Evolutionary conservation across 1,139 yeast genomes (phyloP).

Genomic region (Yamadazyma sp.): DNA sequence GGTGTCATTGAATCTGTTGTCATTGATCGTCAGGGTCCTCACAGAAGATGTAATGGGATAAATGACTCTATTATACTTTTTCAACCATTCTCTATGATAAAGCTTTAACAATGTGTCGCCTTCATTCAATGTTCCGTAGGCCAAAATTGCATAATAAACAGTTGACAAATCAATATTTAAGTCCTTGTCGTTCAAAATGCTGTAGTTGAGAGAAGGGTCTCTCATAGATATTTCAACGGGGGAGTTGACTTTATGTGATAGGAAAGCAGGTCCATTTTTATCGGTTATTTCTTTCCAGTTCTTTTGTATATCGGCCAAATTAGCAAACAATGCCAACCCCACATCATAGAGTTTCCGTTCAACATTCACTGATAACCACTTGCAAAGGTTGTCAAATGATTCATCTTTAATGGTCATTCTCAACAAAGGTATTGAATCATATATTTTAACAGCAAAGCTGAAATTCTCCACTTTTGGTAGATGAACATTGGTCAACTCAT

Average conservation of each 20-base stretch:
- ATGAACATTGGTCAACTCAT: slow-evolving; percentile 67
- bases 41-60: slow-evolving; percentile 55
- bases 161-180: slow-evolving; percentile 62
- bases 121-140: slow-evolving; percentile 73
- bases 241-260: slow-evolving; percentile 72
- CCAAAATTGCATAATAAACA: slow-evolving; percentile 79
- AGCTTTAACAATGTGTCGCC: slow-evolving; percentile 57
- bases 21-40: slow-evolving; percentile 12
- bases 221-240: slow-evolving; percentile 79
- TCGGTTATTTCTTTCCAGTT: slow-evolving; percentile 51
- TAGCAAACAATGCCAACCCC: slow-evolving; percentile 59
- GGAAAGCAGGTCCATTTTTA: slow-evolving; percentile 36
- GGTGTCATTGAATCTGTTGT: slow-evolving; percentile 15
- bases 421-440: slow-evolving; percentile 75
- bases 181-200: slow-evolving; percentile 45
- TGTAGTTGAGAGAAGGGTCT: slow-evolving; percentile 48
- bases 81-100: slow-evolving; percentile 70
- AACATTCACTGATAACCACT: slow-evolving; percentile 64
- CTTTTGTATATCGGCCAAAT: slow-evolving; percentile 53
- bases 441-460: slow-evolving; percentile 71
- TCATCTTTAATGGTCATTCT: slow-evolving; percentile 76
- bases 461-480: slow-evolving; percentile 70
- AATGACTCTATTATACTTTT: slow-evolving; percentile 71
- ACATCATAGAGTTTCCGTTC: slow-evolving; percentile 62
- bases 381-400: slow-evolving; percentile 69